Evolutionary conservation across 73 alveolate species (phyloP), one percentile per base, ranked within the genome.

Genomic region (Stentor roeselii): DNA sequence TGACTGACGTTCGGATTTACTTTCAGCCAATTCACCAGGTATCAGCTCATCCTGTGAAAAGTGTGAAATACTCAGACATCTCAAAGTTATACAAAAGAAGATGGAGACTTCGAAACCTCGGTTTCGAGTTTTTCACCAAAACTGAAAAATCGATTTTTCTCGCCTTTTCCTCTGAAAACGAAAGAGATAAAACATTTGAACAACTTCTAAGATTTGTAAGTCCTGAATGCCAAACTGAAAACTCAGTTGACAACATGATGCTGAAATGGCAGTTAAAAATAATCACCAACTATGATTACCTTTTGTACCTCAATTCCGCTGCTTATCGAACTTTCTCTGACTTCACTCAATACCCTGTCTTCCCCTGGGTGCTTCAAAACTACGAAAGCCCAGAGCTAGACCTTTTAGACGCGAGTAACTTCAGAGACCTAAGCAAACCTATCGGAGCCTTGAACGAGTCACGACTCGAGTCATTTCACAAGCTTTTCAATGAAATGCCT

Each of bases 301-400:
- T 97, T 74, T 90, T 96, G 95, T 87, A 94, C 60, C 86, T 97
- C 42, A 97, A 97, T 85, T 87, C 97, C 15, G 97, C 94, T 39
- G 98, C 99, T 3, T 91, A 96, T 78, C 83, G 99, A 77, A 88
- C 98, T 35, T 90, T 90, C 84, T 89, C 95, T 74, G 99, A 98
- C 88, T 87, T 98, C 83, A 93, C 99, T 6, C 97, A 98, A 89
- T 98, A 98, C 86, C 99, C 99, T 3, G 99, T 98, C 32, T 97
- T 97, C 86, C 99, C 99, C 0, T 96, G 99, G 99, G 90, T 98
- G 42, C 59, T 98, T 50, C 84, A 97, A 75, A 97, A 97, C 88
- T 98, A 96, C 77, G 88, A 58, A 60, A 11, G 61, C 3, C 3
- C 83, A 75, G 88, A 78, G 42, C 77, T 90, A 40, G 94, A 89